These are phyloP conservation scores for Blastobotrys chiropterorum DNA, from an alignment of 805 yeast species.

Conservation along the genomic window DNA sequence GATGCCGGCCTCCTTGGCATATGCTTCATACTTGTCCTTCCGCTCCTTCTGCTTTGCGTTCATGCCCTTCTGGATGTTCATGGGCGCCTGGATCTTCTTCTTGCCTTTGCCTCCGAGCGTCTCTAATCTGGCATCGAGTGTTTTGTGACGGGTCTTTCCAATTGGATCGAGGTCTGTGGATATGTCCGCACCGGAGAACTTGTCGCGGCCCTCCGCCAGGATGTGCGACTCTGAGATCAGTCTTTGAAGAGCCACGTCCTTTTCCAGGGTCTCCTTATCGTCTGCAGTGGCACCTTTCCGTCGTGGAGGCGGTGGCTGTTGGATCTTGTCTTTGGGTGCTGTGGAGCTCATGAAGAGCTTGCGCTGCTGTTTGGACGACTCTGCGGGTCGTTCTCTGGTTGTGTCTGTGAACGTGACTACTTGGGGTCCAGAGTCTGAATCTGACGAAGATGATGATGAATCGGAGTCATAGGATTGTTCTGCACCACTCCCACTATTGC, in stretches of 20 bases:
- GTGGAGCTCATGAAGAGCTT: constrained; percentile 26
- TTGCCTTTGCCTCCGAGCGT: constrained; percentile 27
- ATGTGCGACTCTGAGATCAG: constrained; percentile 66
- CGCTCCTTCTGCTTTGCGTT: constrained; percentile 48
- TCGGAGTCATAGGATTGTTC: background rate
- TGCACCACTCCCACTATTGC: background rate
- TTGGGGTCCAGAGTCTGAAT: constrained; percentile 5
- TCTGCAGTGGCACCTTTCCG: constrained; percentile 11
- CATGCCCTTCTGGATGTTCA: constrained; percentile 84
- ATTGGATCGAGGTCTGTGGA: constrained; percentile 31
- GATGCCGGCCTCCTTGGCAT: constrained; percentile 87
- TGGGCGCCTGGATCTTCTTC: constrained; percentile 75
- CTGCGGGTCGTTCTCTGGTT: constrained; percentile 10
- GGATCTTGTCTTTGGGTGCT: constrained; percentile 26
- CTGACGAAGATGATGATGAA: background rate
- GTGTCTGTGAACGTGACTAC: constrained; percentile 31
- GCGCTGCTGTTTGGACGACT: constrained; percentile 20
- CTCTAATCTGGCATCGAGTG: constrained; percentile 32
- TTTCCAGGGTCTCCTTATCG: constrained; percentile 48
- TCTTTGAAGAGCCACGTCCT: constrained; percentile 64
- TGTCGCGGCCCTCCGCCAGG: constrained; percentile 28
- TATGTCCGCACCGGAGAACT: constrained; percentile 31
- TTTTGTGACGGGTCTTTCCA: constrained; percentile 34
- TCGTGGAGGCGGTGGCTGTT: constrained; percentile 5
- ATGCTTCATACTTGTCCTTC: constrained; percentile 51